phyloP scores from a whole-genome alignment of 2,329 filamentous ascomycete species.

The Calcarisporium arbuscula region DNA sequence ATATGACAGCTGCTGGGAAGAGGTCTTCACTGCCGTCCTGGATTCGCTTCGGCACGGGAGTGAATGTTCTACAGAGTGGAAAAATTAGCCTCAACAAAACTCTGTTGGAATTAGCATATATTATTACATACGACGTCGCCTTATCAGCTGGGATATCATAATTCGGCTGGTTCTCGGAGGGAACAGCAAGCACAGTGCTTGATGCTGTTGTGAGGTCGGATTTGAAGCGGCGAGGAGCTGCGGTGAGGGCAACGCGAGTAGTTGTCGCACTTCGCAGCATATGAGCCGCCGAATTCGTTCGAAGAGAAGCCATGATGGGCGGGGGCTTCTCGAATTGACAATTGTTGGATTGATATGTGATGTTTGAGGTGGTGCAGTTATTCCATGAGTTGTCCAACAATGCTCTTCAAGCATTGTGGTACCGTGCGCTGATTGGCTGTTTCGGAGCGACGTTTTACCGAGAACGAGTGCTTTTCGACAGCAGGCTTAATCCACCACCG shows the following conservation, averaged over 20 bases:
- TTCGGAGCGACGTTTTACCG: constrained; percentile 37
- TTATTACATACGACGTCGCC: constrained; percentile 70
- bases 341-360: constrained; percentile 17
- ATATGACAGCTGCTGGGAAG: constrained; percentile 78
- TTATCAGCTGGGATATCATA: constrained; percentile 79
- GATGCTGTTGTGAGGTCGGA: constrained; percentile 36
- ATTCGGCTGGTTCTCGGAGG: constrained; percentile 62
- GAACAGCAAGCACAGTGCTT: constrained; percentile 29
- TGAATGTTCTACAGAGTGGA: constrained; percentile 74
- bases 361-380: constrained; percentile 13
- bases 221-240: constrained; percentile 47
- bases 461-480: constrained; percentile 45
- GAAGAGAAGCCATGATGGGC: constrained; percentile 59
- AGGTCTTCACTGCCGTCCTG: constrained; percentile 85
- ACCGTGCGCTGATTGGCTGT: constrained; percentile 33
- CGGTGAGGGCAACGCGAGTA: constrained; percentile 30
- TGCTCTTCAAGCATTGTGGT: too few relatives aligned
- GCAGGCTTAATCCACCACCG: constrained; percentile 20
- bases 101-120: neutral
- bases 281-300: constrained; percentile 46
- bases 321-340: too few relatives aligned
- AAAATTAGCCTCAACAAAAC: neutral
- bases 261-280: constrained; percentile 42
- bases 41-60: constrained; percentile 80
- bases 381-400: too few relatives aligned